A percentile compares a stretch with the other conserved stretches of the same genome.
These are phyloP conservation scores for Exophiala sideris DNA, from an alignment of 2,329 filamentous ascomycete genomes.

Conservation along the genomic window DNA sequence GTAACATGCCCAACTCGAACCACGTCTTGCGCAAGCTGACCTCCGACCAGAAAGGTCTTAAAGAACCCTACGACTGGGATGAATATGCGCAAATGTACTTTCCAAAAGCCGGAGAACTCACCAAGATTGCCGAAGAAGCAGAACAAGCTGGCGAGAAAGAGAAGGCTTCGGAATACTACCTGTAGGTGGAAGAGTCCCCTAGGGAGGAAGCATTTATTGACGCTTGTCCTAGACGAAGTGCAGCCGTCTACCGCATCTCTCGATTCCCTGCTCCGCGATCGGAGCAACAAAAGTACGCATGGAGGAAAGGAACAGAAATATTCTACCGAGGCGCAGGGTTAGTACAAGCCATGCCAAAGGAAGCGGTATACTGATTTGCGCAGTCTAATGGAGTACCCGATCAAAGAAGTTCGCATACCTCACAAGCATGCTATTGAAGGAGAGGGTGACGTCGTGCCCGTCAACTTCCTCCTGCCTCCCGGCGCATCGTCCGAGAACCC, in stretches of 20 bases:
- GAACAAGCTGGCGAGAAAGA: slow-evolving; percentile 48
- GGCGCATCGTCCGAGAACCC: slow-evolving; percentile 41
- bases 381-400: slow-evolving; percentile 41
- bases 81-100: slow-evolving; percentile 64
- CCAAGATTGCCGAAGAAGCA: slow-evolving; percentile 51
- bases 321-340: slow-evolving; percentile 30
- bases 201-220: slow-evolving; percentile 1
- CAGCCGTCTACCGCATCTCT: slow-evolving; percentile 69
- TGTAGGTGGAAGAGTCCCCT: slow-evolving; percentile 13
- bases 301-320: slow-evolving; percentile 27
- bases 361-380: slow-evolving; percentile 7
- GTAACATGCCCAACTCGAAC: slow-evolving; percentile 34
- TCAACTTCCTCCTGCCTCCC: slow-evolving; percentile 62
- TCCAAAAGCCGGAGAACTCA: slow-evolving; percentile 58
- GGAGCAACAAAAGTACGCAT: slow-evolving; percentile 28
- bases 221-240: slow-evolving; percentile 64
- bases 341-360: slow-evolving; percentile 1
- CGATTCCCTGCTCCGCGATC: slow-evolving; percentile 56
- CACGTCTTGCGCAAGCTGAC: neutral
- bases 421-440: slow-evolving; percentile 49
- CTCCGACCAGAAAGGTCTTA: slow-evolving; percentile 50
- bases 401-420: slow-evolving; percentile 61
- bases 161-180: slow-evolving; percentile 51
- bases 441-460: slow-evolving; percentile 58
- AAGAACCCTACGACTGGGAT: slow-evolving; percentile 61